Conservation (phyloP, 2,329 filamentous ascomycete species). For the Fusarium sp. region DNA sequence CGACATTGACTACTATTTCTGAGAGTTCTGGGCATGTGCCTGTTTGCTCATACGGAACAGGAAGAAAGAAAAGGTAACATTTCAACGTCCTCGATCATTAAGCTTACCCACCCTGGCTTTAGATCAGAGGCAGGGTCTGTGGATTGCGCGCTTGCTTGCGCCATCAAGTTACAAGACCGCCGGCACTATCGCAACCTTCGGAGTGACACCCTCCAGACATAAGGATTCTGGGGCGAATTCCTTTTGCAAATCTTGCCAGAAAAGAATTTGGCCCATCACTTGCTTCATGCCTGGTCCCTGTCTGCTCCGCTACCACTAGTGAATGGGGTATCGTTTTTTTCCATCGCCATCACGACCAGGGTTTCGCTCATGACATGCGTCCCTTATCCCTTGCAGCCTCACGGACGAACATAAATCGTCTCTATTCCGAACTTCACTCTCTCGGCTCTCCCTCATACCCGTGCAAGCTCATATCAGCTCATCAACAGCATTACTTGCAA, state of each 20-base stretch:
- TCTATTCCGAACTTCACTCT: constrained; percentile 46
- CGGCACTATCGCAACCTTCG: constrained; percentile 30
- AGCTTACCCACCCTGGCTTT: constrained; percentile 42
- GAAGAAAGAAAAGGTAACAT: constrained; percentile 22
- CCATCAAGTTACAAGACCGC: constrained; percentile 40
- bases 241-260: constrained; percentile 51
- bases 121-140: constrained; percentile 43
- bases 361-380: constrained; percentile 50
- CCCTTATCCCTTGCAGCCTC: constrained; percentile 49
- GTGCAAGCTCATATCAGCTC: constrained; percentile 48
- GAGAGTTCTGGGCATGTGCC: constrained; percentile 12
- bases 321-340: constrained; percentile 48
- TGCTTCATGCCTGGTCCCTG: constrained; percentile 50
- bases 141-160: constrained; percentile 47
- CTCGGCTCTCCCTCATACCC: constrained; percentile 25
- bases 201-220: constrained; percentile 44
- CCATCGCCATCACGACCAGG: constrained; percentile 46
- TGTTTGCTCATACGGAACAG: background rate
- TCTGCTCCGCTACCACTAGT: constrained; percentile 47
- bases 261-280: constrained; percentile 46
- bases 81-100: constrained; percentile 33
- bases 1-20: constrained; percentile 24
- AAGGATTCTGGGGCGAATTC: constrained; percentile 47
- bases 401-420: constrained; percentile 52
- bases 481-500: constrained; percentile 39